Conservation (phyloP, 163 green algal species). For the Scenedesmus sp. region DNA sequence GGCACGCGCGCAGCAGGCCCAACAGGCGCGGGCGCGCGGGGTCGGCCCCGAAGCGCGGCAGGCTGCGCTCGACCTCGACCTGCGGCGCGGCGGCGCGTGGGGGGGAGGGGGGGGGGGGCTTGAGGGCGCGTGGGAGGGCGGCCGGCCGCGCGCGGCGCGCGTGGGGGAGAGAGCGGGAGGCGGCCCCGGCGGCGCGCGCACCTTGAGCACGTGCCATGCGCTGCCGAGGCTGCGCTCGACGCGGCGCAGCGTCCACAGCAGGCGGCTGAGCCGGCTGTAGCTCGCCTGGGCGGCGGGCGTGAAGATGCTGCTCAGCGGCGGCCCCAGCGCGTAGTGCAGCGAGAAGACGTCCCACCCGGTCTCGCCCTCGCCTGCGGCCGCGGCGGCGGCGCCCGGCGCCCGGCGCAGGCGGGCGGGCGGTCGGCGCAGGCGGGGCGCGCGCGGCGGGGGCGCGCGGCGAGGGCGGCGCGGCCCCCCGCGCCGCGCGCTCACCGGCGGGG, state of each 20-base stretch:
- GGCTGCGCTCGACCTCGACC: slow-evolving; percentile 52
- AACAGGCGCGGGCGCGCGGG: slow-evolving; percentile 12
- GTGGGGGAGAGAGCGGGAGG: too few relatives aligned
- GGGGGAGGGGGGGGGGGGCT: too few relatives aligned
- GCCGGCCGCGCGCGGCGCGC: too few relatives aligned
- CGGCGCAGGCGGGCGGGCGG: too few relatives aligned
- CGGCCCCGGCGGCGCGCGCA: neutral
- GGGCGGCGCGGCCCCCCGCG: slow-evolving; percentile 22
- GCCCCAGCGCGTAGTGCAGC: slow-evolving; percentile 76
- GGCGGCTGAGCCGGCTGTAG: slow-evolving; percentile 76
- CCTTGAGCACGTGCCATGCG: slow-evolving; percentile 63
- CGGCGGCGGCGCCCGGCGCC: too few relatives aligned
- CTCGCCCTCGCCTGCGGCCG: slow-evolving; percentile 40
- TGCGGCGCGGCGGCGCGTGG: too few relatives aligned
- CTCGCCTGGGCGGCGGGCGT: slow-evolving; percentile 61
- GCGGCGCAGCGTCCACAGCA: slow-evolving; percentile 87
- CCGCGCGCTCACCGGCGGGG: slow-evolving; percentile 2
- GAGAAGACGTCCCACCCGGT: slow-evolving; percentile 89
- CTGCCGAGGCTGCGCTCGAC: slow-evolving; percentile 70
- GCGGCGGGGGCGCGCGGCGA: neutral
- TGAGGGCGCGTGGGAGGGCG: too few relatives aligned
- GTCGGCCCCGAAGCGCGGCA: slow-evolving; percentile 36
- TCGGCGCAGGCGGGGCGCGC: too few relatives aligned
- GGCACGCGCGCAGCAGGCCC: slow-evolving; percentile 49
- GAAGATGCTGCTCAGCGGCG: slow-evolving; percentile 80